Base-by-base conservation (phyloP, 2,329 filamentous ascomycete species). In the Pseudogymnoascus sp. region DNA sequence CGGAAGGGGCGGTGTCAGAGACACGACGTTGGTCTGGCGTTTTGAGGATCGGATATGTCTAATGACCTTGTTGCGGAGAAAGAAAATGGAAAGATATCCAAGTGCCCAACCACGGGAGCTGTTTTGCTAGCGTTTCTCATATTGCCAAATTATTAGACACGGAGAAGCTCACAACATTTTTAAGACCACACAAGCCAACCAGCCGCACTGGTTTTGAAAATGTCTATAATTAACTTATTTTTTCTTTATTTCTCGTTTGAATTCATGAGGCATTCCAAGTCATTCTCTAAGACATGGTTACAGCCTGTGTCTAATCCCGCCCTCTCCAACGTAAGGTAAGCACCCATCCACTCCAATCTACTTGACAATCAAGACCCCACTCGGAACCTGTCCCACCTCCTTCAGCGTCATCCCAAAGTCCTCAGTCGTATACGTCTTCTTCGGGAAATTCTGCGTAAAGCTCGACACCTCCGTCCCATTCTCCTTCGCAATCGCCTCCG, bases 401-500 rank as follows among this genome's bases (percentile, higher is more conserved):
- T 96, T 96, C 63, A 99, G 77, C 4, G 93, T 95, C 82, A 95
- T 88, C 36, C 90, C 90, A 71, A 97, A 92, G 74, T 96, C 95
- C 7, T 83, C 69, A 67, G 80, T 74, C 75, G 79, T 78, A 67
- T 89, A 97, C 0, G 86, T 84, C 80, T 97, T 96, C 72, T 85
- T 86, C 0, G 95, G 95, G 71, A 96, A 97, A 19, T 87, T 97
- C 70, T 88, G 89, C 1, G 88, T 86, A 74, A 99, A 97, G 69
- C 86, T 91, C 23, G 80, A 83, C 13, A 96, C 88, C 2, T 85
- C 77, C 4, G 84, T 75, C 0, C 89, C 91, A 60, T 84, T 86
- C 67, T 97, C 91, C 60, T 83, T 76, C 31, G 21, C 15, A 23
- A 99, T 74, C 64, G 87, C 83, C 69, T 93, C 86, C 0, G 90